Evolutionary conservation across 352 stramenopile genomes (phyloP).

Genomic region (Phytophthora sp.): DNA sequence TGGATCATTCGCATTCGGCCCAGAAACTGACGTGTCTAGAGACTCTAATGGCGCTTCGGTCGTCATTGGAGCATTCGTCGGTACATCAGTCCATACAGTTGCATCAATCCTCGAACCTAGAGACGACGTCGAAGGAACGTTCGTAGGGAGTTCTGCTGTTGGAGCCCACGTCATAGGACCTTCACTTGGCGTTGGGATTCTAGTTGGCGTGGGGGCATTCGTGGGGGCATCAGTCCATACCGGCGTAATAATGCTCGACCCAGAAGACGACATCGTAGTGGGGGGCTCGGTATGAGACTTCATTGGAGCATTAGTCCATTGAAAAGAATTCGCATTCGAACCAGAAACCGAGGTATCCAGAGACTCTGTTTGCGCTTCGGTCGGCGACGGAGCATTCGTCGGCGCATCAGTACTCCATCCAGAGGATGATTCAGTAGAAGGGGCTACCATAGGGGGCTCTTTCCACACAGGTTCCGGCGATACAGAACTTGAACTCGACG

Average conservation of each 20-base stretch:
- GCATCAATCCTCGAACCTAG: no score
- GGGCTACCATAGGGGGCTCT: no score
- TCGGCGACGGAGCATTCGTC: slow-evolving; percentile 2
- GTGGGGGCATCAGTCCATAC: slow-evolving; percentile 12
- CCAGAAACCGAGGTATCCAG: slow-evolving; percentile 5
- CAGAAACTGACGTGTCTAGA: no score
- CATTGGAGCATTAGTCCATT: neutral
- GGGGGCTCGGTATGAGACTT: no score
- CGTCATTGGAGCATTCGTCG: neutral
- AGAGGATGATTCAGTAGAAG: neutral
- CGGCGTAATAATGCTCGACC: no score
- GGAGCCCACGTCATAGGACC: no score
- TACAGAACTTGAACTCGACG: neutral
- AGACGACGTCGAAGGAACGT: no score
- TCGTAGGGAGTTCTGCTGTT: no score
- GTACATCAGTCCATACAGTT: neutral
- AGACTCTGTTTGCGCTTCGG: neutral
- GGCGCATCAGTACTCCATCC: neutral
- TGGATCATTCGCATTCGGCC: no score
- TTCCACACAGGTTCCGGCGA: no score
- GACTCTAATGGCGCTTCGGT: no score
- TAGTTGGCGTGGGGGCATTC: neutral
- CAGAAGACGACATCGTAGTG: neutral
- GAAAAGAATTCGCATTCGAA: slow-evolving; percentile 9
- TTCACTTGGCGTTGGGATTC: neutral